Evolutionary conservation across 1,284 basidiomycete genomes (phyloP).

Genomic region (Naganishia albida): DNA sequence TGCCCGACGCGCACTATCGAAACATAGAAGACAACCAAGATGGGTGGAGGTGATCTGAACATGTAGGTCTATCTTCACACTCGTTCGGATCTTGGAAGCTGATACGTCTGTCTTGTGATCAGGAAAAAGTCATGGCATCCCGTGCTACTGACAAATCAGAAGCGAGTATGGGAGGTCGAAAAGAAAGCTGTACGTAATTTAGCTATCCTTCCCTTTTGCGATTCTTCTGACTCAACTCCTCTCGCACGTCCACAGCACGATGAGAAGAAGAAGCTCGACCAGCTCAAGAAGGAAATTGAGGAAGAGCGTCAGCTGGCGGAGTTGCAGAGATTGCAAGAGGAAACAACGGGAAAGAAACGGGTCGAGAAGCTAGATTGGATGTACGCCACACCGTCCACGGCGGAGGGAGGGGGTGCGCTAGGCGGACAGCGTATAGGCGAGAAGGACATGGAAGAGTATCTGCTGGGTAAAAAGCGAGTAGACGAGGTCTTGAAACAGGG

Average conservation of each 20-base stretch:
- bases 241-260: conserved; percentile 70
- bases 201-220: not conserved
- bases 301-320: conserved; percentile 96
- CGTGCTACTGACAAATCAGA: conserved; percentile 96
- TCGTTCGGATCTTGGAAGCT: not conserved
- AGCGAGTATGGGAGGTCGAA: conserved; percentile 98
- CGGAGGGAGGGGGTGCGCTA: conserved; percentile 68
- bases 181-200: conserved; percentile 74
- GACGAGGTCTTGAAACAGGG: conserved; percentile 85
- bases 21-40: conserved; percentile 60
- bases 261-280: conserved; percentile 96
- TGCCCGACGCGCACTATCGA: conserved; percentile 24
- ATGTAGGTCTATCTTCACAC: conserved; percentile 34
- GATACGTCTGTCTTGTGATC: conserved; percentile 7
- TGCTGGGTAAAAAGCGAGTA: conserved; percentile 96
- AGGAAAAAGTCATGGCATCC: conserved; percentile 99
- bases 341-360: conserved; percentile 89
- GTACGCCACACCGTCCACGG: conserved; percentile 91
- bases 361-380: conserved; percentile 97
- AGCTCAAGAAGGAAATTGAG: conserved; percentile 93
- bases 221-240: not conserved
- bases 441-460: conserved; percentile 92
- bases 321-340: conserved; percentile 88
- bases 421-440: conserved; percentile 55
- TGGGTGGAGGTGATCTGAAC: conserved; percentile 75